Conservation (phyloP, 345 rosid species). For the Theobroma cacao region DNA sequence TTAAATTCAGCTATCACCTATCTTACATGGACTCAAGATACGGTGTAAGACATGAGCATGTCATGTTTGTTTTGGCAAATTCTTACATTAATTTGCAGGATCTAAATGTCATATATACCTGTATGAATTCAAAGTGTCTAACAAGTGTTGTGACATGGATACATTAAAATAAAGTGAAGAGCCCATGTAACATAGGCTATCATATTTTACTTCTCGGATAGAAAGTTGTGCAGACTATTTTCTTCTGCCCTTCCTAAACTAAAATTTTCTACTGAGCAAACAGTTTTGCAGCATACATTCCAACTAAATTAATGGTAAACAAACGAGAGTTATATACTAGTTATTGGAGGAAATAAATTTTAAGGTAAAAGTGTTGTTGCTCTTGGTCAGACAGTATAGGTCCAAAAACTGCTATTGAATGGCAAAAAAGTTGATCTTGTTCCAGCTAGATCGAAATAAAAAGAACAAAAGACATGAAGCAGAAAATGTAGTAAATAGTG, state of each 20-base stretch:
- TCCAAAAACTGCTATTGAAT: no score
- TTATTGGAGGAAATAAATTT: background rate
- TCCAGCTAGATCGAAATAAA: no score
- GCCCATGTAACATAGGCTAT: background rate
- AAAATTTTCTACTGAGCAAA: background rate
- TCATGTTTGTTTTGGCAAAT: background rate
- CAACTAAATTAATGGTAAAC: background rate
- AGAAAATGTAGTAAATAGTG: background rate
- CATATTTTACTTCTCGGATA: background rate
- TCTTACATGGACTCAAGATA: background rate
- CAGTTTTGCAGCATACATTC: background rate
- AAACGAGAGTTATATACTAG: background rate
- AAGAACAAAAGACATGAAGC: no score
- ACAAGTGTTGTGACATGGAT: background rate
- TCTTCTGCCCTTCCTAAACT: background rate
- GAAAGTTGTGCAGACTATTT: background rate
- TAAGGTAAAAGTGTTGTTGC: background rate
- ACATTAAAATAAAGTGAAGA: background rate
- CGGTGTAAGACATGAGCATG: background rate
- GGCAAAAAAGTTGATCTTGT: no score
- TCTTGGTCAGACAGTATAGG: no score
- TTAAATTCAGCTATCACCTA: background rate
- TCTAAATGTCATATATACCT: background rate
- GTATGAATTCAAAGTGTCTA: background rate
- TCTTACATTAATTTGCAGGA: background rate